Evolutionary conservation across 176 grass and related monocot genomes (phyloP).

Genomic region (Avena eriantha): DNA sequence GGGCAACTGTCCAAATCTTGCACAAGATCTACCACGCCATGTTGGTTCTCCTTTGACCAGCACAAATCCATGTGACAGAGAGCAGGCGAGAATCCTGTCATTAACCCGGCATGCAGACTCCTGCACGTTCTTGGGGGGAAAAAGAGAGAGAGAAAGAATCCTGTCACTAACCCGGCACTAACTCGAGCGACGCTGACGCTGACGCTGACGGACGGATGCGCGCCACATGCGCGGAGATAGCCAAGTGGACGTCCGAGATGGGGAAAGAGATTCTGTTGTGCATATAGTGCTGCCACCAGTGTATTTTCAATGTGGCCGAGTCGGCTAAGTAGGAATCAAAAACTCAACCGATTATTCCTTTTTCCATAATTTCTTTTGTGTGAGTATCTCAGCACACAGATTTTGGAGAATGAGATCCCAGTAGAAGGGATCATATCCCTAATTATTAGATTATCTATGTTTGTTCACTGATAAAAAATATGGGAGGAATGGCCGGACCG

Average conservation of each 20-base stretch:
- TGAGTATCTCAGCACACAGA: constrained; percentile 19
- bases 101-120: too few species aligned
- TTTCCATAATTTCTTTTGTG: neutral
- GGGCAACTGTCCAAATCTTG: constrained; percentile 36
- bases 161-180: constrained; percentile 25
- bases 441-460: neutral
- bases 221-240: neutral
- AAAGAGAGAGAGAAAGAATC: neutral
- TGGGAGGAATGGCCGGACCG: constrained; percentile 20
- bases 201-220: neutral
- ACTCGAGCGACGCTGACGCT: neutral
- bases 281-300: neutral
- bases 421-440: constrained; percentile 15
- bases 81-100: neutral
- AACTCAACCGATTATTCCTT: constrained; percentile 29
- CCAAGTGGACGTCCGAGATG: constrained; percentile 39
- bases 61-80: constrained; percentile 51
- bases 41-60: constrained; percentile 41
- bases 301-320: constrained; percentile 42
- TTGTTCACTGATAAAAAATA: constrained; percentile 30
- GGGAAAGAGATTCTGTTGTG: constrained; percentile 8
- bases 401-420: constrained; percentile 38
- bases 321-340: constrained; percentile 45
- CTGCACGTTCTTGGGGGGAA: too few species aligned
- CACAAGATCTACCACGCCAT: constrained; percentile 42